Evolutionary conservation across 495 filamentous ascomycete species (phyloP), one percentile per base, ranked within the genome.

Genomic region (Bryoglossum gracile): DNA sequence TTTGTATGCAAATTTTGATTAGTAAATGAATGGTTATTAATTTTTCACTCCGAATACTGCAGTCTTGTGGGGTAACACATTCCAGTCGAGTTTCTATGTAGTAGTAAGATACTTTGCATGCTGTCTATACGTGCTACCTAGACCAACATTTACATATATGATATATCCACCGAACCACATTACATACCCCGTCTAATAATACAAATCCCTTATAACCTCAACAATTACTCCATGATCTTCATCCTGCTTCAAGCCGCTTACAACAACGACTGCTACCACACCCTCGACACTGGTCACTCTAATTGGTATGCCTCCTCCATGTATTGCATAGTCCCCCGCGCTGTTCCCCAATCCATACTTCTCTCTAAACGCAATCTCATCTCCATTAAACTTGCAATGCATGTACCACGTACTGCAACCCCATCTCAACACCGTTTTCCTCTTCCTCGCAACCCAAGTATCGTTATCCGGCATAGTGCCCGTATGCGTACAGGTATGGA

Each of bases 191-290:
- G n/a, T n/a, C 11, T 45, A 50, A 14, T 43, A 69, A 38, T 67
- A 49, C 33, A 54, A 71, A 45, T 77, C 74, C 54, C 66, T 64
- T 33, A 89, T 65, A 6, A 76, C 76, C 62, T 86, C 78, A 2
- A 84, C 74, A 51, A 88, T 76, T 36, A 88, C 77, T 32, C 74
- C 74, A 69, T 91, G 86, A 65, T 89, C 84, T 63, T 88, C 76
- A 62, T 86, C 75, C 65, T 87, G 83, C 68, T 78, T 81, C 65
- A 89, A 65, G 42, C 85, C 86, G 62, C 78, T 83, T 9, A 89
- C 83, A 16, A 88, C 81, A 35, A 87, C 75, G 3, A 86, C 81
- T 1, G 74, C 85, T 32, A 88, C 78, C 17, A 88, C 55, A 0
- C 82, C 84, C 62, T 87, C 84, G 13, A 89, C 81, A 0, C 81